Conservation (phyloP, 2,329 filamentous ascomycete species). For the Truncatella angustata region DNA sequence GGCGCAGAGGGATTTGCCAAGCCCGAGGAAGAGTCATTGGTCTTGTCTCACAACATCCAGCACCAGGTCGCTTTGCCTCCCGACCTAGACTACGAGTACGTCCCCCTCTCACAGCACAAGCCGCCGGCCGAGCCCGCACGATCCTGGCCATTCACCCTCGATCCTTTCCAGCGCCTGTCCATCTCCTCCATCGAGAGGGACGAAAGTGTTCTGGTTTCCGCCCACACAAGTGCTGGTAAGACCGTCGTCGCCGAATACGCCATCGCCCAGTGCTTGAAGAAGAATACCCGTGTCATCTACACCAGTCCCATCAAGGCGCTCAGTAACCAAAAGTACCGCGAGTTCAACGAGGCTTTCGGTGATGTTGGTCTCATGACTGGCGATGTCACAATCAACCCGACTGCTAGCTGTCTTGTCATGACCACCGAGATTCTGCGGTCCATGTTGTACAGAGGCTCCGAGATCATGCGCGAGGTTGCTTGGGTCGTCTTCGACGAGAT, state of each 20-base stretch:
- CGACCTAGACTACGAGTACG: slow-evolving; percentile 89
- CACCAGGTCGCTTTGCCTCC: slow-evolving; percentile 95
- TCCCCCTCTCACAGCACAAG: slow-evolving; percentile 93
- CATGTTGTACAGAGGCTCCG: slow-evolving; percentile 96
- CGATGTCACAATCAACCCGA: slow-evolving; percentile 98
- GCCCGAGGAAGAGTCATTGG: slow-evolving; percentile 66
- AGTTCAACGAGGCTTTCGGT: slow-evolving; percentile 93
- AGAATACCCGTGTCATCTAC: slow-evolving; percentile 98
- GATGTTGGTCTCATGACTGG: slow-evolving; percentile 98
- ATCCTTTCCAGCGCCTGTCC: slow-evolving; percentile 95
- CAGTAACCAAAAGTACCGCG: slow-evolving; percentile 97
- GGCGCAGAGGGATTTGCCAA: slow-evolving; percentile 68
- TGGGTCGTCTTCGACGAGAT: slow-evolving; percentile 99
- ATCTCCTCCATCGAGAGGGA: slow-evolving; percentile 94
- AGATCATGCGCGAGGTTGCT: slow-evolving; percentile 98
- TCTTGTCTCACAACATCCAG: slow-evolving; percentile 94
- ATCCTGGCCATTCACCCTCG: slow-evolving; percentile 83
- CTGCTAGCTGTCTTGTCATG: slow-evolving; percentile 97
- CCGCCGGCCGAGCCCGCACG: slow-evolving; percentile 83
- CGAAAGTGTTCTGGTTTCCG: slow-evolving; percentile 94
- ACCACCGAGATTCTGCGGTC: slow-evolving; percentile 98
- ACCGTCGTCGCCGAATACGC: slow-evolving; percentile 98
- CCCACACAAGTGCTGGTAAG: slow-evolving; percentile 96
- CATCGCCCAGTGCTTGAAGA: slow-evolving; percentile 93
- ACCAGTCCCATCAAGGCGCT: slow-evolving; percentile 98